Percentiles rank a stretch among this genome's conserved stretches.
Evolutionary conservation across 208 protist species (phyloP).

Genomic region (Leishmania tropica): DNA sequence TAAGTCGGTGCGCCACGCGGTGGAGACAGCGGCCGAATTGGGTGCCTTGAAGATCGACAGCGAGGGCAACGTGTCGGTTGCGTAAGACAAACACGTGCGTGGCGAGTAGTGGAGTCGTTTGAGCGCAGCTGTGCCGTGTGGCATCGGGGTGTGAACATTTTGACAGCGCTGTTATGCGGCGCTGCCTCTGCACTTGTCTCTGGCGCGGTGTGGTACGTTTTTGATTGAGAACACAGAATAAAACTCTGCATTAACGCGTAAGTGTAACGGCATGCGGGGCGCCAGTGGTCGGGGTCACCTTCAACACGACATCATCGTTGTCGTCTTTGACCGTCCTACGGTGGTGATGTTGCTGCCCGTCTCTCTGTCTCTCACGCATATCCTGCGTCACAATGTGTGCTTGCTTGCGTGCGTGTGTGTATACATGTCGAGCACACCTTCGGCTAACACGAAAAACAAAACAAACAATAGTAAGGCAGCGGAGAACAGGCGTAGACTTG

Average conservation of each 20-base stretch:
- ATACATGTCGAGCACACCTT: background rate
- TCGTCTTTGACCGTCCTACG: background rate
- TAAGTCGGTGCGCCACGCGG: conserved; percentile 49
- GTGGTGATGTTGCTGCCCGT: background rate
- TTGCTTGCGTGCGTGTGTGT: background rate
- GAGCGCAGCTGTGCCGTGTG: background rate
- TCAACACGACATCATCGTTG: background rate
- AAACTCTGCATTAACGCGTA: background rate
- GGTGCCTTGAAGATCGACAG: conserved; percentile 45
- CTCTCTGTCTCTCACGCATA: background rate
- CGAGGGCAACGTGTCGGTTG: conserved; percentile 36
- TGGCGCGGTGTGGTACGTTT: background rate
- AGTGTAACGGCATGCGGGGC: background rate
- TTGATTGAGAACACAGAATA: background rate
- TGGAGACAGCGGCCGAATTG: conserved; percentile 41
- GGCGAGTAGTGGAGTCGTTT: background rate
- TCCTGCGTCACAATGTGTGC: background rate
- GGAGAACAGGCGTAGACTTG: background rate
- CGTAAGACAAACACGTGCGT: background rate
- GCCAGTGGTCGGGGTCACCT: background rate
- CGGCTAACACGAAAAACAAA: background rate
- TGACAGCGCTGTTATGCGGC: background rate
- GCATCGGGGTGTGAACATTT: background rate
- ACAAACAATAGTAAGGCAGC: background rate
- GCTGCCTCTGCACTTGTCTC: background rate